Evolutionary conservation across 75 land plant genomes (phyloP), one percentile per base, ranked within the genome.

Genomic region (Cryptomeria japonica): DNA sequence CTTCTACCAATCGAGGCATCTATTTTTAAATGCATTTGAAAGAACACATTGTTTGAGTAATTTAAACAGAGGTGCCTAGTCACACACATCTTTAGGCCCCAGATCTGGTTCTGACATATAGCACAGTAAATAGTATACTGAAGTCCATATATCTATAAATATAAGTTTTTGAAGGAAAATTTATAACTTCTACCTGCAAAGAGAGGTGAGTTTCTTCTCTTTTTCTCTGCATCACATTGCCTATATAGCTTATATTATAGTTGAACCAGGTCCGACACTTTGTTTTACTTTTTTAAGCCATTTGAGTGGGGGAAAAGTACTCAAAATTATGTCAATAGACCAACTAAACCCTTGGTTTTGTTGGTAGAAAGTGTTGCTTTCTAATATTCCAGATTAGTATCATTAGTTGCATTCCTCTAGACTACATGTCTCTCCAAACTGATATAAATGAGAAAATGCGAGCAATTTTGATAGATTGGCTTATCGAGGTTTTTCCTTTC

Each of bases 341-440:
- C 15, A 55, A 15, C 14, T 2, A 55, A 14, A n/a, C 15, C 83
- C 22, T n/a, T n/a, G n/a, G 19, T 79, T n/a, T n/a, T n/a, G n/a
- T n/a, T n/a, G n/a, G n/a, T n/a, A n/a, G n/a, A n/a, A n/a, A n/a
- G n/a, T n/a, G n/a, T n/a, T n/a, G n/a, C n/a, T n/a, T n/a, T n/a
- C 8, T 79, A 22, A 41, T 72, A 86, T 42, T 39, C 5, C 28
- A 5, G 7, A 22, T 42, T 49, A 15, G 25, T 55, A 39, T 88
- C 15, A 64, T 89, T 25, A 93, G 94, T 79, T 93, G 94, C 84
- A 93, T 89, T 46, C 86, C 93, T 19, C 89, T 93, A 5, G 89
- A 94, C 53, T 96, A 96, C 86, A 97, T 97, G 98, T 87, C 87
- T 6, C 88, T 77, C 11, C 98, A 97, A 87, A 19, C 84, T 14